Evolutionary conservation across 2,329 filamentous ascomycete species (phyloP).

Genomic region (Neoascochyta sp.): DNA sequence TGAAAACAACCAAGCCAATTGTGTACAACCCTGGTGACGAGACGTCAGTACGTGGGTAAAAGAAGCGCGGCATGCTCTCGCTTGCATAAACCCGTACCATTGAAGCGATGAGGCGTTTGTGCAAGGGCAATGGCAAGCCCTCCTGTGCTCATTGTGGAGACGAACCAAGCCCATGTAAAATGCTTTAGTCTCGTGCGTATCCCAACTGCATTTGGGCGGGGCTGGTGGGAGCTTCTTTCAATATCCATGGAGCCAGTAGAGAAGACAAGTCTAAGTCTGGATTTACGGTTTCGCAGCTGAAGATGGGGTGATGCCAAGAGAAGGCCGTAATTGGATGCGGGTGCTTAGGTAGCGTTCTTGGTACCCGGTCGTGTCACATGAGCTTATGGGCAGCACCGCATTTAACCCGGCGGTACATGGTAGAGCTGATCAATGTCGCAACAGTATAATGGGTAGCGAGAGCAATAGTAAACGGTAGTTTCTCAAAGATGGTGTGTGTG

Average conservation of each 20-base stretch:
- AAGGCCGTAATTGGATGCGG: too few species aligned
- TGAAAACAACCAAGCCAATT: constrained; percentile 49
- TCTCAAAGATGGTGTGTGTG: constrained; percentile 1
- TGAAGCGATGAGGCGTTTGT: constrained; percentile 42
- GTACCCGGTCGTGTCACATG: too few species aligned
- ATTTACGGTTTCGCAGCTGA: too few species aligned
- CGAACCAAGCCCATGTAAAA: constrained; percentile 48
- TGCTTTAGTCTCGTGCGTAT: constrained; percentile 28
- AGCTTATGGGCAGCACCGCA: too few species aligned
- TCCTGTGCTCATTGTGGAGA: constrained; percentile 46
- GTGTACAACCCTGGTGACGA: constrained; percentile 42
- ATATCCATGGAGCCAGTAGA: constrained; percentile 2
- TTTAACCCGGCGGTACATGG: too few species aligned
- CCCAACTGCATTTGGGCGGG: constrained; percentile 8
- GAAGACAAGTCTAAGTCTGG: too few species aligned
- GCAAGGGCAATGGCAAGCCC: constrained; percentile 44
- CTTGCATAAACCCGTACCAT: constrained; percentile 8
- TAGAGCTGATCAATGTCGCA: too few species aligned
- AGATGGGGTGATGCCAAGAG: too few species aligned
- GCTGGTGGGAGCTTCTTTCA: constrained; percentile 1
- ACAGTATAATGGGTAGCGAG: too few species aligned
- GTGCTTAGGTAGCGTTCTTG: too few species aligned
- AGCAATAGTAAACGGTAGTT: neutral
- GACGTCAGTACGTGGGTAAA: constrained; percentile 1
- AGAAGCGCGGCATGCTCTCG: neutral